These are phyloP conservation scores for Vitis labrusca DNA, from an alignment of 164 flowering plant species.

Conservation along the genomic window DNA sequence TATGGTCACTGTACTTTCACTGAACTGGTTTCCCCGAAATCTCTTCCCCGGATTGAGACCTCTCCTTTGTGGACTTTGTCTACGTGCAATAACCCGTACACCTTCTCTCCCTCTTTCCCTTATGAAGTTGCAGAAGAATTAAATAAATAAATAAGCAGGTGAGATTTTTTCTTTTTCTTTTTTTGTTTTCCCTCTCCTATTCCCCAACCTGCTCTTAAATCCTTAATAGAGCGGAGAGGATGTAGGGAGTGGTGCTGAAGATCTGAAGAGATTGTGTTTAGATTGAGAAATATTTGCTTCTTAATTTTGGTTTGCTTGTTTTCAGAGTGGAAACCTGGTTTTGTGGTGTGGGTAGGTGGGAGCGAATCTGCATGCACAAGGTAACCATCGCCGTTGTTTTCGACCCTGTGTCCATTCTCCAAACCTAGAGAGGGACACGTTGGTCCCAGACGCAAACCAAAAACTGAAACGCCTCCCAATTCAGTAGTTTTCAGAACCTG, in stretches of 20 bases:
- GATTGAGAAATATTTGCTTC: neutral
- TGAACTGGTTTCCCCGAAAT: neutral
- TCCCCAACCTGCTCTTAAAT: neutral
- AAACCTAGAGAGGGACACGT: conserved; percentile 24
- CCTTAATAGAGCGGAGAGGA: no score
- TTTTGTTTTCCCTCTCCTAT: neutral
- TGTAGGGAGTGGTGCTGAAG: no score
- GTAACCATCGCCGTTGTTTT: conserved; percentile 23
- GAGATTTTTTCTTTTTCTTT: neutral
- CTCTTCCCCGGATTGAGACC: conserved; percentile 9
- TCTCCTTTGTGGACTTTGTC: conserved; percentile 1
- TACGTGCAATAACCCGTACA: conserved; percentile 10
- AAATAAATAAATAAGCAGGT: neutral
- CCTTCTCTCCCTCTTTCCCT: no score
- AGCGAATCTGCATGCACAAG: conserved; percentile 8
- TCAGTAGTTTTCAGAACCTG: conserved; percentile 1
- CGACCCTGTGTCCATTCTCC: conserved; percentile 22
- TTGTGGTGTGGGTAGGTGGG: neutral
- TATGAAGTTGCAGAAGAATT: neutral
- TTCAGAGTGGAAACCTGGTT: no score
- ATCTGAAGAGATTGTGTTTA: neutral
- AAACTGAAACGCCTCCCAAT: conserved; percentile 10
- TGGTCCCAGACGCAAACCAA: neutral
- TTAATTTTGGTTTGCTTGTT: no score
- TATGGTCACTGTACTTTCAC: neutral